A percentile compares a stretch with the other conserved stretches of the same genome.
phyloP scores from a whole-genome alignment of 2,329 filamentous ascomycete species.

The Cryphonectria carpinicola region DNA sequence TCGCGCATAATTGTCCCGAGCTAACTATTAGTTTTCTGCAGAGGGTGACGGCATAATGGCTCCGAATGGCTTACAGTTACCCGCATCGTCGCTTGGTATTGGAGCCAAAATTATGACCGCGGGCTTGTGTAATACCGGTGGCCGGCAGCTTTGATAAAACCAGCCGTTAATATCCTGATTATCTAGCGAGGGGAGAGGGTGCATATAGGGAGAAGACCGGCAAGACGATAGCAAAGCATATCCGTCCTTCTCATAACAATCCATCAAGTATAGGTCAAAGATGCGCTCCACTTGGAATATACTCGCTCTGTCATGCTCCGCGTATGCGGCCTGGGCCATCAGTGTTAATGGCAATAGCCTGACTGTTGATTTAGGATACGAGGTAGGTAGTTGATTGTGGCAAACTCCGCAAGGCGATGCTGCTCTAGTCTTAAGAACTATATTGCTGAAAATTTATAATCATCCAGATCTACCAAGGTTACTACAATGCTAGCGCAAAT shows the following conservation, averaged over 20 bases:
- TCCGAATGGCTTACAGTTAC: neutral
- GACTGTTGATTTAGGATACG: conserved; percentile 17
- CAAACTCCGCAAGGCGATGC: neutral
- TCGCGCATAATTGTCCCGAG: neutral
- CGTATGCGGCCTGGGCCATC: neutral
- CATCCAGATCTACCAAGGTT: conserved; percentile 10
- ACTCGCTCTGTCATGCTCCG: neutral
- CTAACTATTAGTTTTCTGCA: neutral
- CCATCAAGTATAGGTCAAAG: neutral
- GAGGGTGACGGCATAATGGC: neutral
- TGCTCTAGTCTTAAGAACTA: neutral
- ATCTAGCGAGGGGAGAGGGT: neutral
- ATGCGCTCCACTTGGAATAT: neutral
- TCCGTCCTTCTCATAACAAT: neutral
- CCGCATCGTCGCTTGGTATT: neutral
- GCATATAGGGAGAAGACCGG: neutral
- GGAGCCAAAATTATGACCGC: neutral
- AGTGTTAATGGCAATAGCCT: neutral
- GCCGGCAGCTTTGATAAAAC: neutral
- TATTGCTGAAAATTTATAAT: neutral
- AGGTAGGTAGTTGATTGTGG: neutral
- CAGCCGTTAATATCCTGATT: too few species aligned
- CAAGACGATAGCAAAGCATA: neutral
- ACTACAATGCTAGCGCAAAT: conserved; percentile 12
- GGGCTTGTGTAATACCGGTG: neutral